Evolutionary conservation across 2,329 filamentous ascomycete genomes (phyloP).

Genomic region (Fusarium devonianum): DNA sequence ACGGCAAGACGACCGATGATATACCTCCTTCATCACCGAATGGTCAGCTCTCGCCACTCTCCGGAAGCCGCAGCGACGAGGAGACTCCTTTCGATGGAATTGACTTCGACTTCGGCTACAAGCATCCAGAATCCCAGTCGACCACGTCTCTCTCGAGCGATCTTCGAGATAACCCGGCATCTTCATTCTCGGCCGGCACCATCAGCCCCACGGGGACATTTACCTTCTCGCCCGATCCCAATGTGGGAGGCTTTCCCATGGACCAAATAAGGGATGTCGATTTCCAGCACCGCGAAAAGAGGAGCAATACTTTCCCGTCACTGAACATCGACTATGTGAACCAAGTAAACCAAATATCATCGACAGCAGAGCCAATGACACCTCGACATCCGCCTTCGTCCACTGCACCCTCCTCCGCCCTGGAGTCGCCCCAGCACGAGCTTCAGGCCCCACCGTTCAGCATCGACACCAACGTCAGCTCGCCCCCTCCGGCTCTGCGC

Average conservation of each 20-base stretch:
- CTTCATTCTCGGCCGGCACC: constrained; percentile 74
- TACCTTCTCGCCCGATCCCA: constrained; percentile 76
- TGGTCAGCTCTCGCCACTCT: constrained; percentile 71
- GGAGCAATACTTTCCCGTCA: constrained; percentile 86
- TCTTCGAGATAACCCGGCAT: constrained; percentile 47
- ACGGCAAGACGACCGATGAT: constrained; percentile 57
- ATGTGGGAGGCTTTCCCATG: constrained; percentile 67
- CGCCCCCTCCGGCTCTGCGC: constrained; percentile 45
- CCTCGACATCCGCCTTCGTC: constrained; percentile 58
- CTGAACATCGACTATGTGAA: constrained; percentile 68
- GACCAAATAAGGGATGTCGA: constrained; percentile 55
- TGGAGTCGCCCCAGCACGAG: constrained; percentile 61
- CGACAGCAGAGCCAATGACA: constrained; percentile 54
- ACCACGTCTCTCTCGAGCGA: constrained; percentile 46
- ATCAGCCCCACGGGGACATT: constrained; percentile 79
- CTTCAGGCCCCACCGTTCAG: constrained; percentile 51
- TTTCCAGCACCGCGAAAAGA: constrained; percentile 70
- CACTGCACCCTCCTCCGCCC: constrained; percentile 58
- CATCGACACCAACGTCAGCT: constrained; percentile 54
- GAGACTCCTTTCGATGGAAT: constrained; percentile 59
- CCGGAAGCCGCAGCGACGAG: constrained; percentile 73
- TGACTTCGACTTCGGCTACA: constrained; percentile 46
- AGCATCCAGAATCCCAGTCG: constrained; percentile 46
- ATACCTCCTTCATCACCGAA: constrained; percentile 78
- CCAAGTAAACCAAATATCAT: constrained; percentile 53